A percentile compares a stretch with the other conserved stretches of the same genome.
phyloP scores from a whole-genome alignment of 2,329 filamentous ascomycete species.

The Trichoderma afroharzianum region DNA sequence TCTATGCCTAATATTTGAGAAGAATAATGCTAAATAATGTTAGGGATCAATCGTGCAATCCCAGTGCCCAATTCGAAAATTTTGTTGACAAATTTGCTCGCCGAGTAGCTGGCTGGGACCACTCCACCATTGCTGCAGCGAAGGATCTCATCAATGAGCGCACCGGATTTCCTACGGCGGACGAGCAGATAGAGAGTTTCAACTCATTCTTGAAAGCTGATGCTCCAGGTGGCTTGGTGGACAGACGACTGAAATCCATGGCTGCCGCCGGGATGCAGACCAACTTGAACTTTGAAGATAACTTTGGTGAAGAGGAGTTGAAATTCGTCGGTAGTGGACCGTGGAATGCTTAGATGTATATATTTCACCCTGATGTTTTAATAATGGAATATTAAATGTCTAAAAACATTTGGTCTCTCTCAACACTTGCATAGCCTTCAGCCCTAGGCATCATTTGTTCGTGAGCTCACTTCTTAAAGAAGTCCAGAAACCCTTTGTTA shows the following conservation, averaged over 20 bases:
- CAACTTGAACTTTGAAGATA: not conserved
- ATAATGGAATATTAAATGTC: not conserved
- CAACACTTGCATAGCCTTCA: not conserved
- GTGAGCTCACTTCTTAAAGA: constrained; percentile 24
- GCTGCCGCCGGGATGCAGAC: not conserved
- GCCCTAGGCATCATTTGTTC: not conserved
- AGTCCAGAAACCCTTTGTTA: constrained; percentile 24
- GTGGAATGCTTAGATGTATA: not conserved
- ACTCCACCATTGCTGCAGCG: not conserved
- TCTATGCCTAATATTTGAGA: not conserved
- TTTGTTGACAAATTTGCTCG: not conserved
- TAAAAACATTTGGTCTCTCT: not conserved
- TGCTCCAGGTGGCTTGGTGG: not conserved
- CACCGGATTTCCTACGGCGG: not conserved
- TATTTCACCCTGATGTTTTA: no score
- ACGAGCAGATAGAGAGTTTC: not conserved
- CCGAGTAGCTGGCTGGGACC: not conserved
- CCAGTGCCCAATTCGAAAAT: not conserved
- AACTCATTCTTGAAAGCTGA: not conserved
- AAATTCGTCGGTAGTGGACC: not conserved
- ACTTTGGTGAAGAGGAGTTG: not conserved
- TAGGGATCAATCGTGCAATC: not conserved
- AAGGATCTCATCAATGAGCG: not conserved
- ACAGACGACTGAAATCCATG: not conserved
- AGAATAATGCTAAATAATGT: not conserved